Percentiles rank a stretch among this genome's conserved stretches.
These are phyloP conservation scores for Cadophora malorum DNA, from an alignment of 2,329 filamentous ascomycete genomes.

Conservation along the genomic window DNA sequence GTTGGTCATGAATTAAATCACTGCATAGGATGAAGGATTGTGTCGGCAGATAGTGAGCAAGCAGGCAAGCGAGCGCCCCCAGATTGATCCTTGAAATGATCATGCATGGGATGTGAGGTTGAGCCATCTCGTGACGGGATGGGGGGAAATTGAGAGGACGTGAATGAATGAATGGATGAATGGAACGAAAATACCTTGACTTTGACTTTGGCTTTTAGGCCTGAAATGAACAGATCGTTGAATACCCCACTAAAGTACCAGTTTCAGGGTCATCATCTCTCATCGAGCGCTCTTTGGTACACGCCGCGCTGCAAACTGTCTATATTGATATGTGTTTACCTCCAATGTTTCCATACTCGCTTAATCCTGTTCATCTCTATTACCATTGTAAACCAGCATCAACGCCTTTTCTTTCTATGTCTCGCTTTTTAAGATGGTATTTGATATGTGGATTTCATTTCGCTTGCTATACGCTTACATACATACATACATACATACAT, in stretches of 20 bases:
- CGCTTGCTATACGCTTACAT: too few species aligned
- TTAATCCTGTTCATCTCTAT: too few species aligned
- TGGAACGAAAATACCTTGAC: neutral
- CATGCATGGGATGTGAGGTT: neutral
- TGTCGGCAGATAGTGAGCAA: neutral
- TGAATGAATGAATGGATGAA: neutral
- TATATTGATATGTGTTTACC: too few species aligned
- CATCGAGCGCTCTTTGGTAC: too few species aligned
- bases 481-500: too few species aligned
- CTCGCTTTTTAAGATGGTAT: too few species aligned
- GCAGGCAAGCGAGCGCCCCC: neutral
- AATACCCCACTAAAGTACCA: neutral
- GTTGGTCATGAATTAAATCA: neutral
- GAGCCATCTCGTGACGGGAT: neutral
- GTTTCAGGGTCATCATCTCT: too few species aligned
- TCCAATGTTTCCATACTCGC: too few species aligned
- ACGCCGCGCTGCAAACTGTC: too few species aligned
- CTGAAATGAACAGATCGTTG: neutral
- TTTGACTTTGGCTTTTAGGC: neutral
- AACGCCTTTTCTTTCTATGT: too few species aligned
- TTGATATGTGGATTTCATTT: too few species aligned
- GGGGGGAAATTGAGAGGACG: neutral
- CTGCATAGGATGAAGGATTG: neutral
- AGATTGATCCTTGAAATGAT: neutral
- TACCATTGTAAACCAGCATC: too few species aligned